These are phyloP conservation scores for Amanita exitialis DNA, from an alignment of 768 basidiomycete genomes.

Conservation along the genomic window DNA sequence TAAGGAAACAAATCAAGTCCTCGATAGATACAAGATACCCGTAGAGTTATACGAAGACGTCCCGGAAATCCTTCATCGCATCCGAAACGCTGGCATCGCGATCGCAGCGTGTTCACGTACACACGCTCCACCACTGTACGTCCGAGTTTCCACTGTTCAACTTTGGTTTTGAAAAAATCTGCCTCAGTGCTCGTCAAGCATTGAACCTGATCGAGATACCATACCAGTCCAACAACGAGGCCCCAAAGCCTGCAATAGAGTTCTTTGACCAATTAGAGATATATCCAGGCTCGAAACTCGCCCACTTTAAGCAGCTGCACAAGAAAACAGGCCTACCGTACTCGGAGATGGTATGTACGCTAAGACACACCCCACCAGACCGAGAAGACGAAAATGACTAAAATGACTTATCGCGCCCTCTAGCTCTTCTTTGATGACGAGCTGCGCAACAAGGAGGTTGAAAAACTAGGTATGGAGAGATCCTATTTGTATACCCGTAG, in stretches of 20 bases:
- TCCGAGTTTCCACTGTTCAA: constrained; percentile 5
- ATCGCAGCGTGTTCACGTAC: constrained; percentile 76
- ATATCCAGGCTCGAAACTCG: constrained; percentile 74
- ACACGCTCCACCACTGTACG: constrained; percentile 56
- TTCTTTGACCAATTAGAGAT: constrained; percentile 70
- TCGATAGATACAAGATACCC: constrained; percentile 43
- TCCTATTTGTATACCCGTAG: neutral
- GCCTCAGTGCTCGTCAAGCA: constrained; percentile 60
- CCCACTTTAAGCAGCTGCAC: constrained; percentile 71
- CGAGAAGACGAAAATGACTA: too few relatives aligned
- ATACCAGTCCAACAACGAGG: constrained; percentile 21
- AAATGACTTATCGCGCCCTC: neutral
- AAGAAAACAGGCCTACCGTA: constrained; percentile 69
- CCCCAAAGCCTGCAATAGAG: constrained; percentile 36
- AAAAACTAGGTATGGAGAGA: constrained; percentile 34
- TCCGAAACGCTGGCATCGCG: constrained; percentile 34
- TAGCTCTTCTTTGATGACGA: constrained; percentile 73
- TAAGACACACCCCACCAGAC: neutral
- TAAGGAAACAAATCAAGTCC: constrained; percentile 36
- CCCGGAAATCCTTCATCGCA: constrained; percentile 54
- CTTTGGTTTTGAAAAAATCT: neutral
- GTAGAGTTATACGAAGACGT: constrained; percentile 75
- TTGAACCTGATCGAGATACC: constrained; percentile 53
- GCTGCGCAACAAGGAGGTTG: constrained; percentile 50
- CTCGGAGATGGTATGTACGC: constrained; percentile 53